Evolutionary conservation across 495 filamentous ascomycete genomes (phyloP).

Genomic region (Talaromyces proteolyticus): DNA sequence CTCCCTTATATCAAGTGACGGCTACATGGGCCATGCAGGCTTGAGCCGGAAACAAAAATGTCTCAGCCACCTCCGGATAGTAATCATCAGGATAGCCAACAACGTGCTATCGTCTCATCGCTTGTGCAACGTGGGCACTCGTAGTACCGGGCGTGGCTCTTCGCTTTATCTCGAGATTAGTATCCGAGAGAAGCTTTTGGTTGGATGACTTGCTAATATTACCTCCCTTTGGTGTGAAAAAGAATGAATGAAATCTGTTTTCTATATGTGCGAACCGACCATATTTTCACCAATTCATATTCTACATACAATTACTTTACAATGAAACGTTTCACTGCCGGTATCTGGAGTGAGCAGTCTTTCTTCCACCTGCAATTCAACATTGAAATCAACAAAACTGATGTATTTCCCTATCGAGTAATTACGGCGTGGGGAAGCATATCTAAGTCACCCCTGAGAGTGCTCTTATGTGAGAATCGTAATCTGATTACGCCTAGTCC

Average conservation of each 20-base stretch:
- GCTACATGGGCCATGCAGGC: too few relatives aligned
- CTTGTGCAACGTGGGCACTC: neutral
- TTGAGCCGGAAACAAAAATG: neutral
- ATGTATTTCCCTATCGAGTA: too few relatives aligned
- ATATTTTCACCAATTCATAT: neutral
- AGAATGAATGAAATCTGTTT: neutral
- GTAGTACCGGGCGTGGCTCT: neutral
- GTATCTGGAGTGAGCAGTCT: neutral
- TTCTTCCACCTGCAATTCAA: neutral
- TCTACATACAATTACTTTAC: neutral
- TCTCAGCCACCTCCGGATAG: neutral
- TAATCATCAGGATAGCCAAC: neutral
- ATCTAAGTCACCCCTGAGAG: neutral
- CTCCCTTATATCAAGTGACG: neutral
- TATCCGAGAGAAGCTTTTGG: neutral
- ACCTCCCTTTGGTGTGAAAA: neutral
- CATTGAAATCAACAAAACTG: neutral
- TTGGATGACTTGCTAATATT: neutral
- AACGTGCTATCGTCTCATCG: neutral
- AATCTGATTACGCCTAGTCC: neutral
- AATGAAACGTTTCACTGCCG: neutral
- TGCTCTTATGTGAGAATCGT: neutral
- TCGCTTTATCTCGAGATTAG: neutral
- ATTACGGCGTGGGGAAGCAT: neutral
- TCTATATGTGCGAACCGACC: too few relatives aligned